Base-by-base conservation (phyloP, 371 early-diverging fungal genomes). In the Rhizopus delemar region DNA sequence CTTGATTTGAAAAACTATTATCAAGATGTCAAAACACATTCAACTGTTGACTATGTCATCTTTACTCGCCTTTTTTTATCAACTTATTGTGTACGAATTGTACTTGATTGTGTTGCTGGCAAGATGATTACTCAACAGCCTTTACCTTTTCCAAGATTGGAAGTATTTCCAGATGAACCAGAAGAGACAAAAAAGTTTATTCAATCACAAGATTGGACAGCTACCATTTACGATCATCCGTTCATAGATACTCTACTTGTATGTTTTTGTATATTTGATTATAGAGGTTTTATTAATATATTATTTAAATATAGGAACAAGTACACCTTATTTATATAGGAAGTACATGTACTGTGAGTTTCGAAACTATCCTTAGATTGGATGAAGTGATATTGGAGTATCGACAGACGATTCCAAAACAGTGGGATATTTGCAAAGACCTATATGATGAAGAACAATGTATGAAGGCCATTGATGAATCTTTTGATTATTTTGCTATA, bases 301-400 rank as follows among this genome's bases (percentile, higher is more conserved):
- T 4, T 45, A 15, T 43, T n/a, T 32, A 35, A 22, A 43, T 43
- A 13, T 41, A 53, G 55, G 2, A 43, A 50, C 22, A 49, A 36
- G 33, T 66, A n/a, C 43, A 57, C 36, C 29, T 29, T 34, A 48
- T 66, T 4, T 61, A 53, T 38, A 4, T 60, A 5, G 66, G 66
- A 8, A 49, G n/a, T n/a, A 41, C 49, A 1, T 60, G 57, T 50
- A 53, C 60, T 1, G n/a, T 60, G 41, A 66, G 45, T 4, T 66
- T 66, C 13, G 61, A 66, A 38, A 46, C 57, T 29, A 55, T 66
- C n/a, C 5, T 66, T 0, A 38, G 39, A 15, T 8, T 60, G 32
- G 57, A 60, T 11, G 45, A 54, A 8, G 41, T 66, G 0, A 41
- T 66, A 1, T 38, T 11, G 3, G 66, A 66, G 32, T 57, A 53